Evolutionary conservation across 345 rosid species (phyloP).

Genomic region (Rhodamnia argentea): DNA sequence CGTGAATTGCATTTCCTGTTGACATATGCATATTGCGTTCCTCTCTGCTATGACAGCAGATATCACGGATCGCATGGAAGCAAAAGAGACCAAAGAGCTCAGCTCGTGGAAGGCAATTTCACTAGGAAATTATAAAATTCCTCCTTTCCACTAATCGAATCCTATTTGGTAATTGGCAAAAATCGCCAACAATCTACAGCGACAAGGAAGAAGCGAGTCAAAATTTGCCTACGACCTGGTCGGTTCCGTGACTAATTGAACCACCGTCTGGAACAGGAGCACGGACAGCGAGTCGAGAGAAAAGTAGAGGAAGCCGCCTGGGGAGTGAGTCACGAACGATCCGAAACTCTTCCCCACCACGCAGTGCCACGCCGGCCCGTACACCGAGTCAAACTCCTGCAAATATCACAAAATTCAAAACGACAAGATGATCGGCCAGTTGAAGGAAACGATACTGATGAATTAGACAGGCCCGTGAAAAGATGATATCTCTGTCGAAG

Average conservation of each 20-base stretch:
- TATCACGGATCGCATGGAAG: background rate
- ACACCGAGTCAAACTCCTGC: conserved; percentile 29
- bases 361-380: conserved; percentile 41
- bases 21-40: background rate
- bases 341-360: conserved; percentile 39
- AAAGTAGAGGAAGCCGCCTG: conserved; percentile 31
- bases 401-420: background rate
- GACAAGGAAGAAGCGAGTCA: background rate
- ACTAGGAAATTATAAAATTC: background rate
- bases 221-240: background rate
- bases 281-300: conserved; percentile 17
- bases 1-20: background rate
- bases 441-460: background rate
- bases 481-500: background rate
- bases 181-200: background rate
- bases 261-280: conserved; percentile 33
- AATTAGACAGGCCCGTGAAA: background rate
- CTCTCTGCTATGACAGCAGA: background rate
- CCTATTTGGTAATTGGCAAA: background rate
- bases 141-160: background rate
- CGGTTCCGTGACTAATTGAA: conserved; percentile 12
- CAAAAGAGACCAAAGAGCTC: background rate
- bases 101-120: background rate
- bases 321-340: conserved; percentile 30
- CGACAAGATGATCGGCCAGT: background rate